These are phyloP conservation scores for Lolium perenne DNA, from an alignment of 176 grass and related monocot species.

Conservation along the genomic window DNA sequence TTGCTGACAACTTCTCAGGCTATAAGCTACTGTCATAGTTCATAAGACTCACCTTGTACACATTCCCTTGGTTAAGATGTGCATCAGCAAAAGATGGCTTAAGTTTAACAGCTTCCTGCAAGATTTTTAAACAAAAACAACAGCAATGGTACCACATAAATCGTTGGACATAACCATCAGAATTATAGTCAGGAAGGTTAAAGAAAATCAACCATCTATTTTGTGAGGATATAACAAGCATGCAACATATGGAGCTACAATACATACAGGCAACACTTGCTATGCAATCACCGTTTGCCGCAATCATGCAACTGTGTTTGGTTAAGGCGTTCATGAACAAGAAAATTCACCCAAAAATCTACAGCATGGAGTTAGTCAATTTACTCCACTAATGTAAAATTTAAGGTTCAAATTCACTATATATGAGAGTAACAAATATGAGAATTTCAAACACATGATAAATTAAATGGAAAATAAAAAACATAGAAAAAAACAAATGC, in stretches of 20 bases:
- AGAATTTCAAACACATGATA: background rate
- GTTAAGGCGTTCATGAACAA: slow-evolving; percentile 7
- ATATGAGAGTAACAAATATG: background rate
- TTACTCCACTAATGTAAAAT: slow-evolving; percentile 9
- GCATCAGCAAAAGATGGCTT: slow-evolving; percentile 96
- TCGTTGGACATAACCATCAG: slow-evolving; percentile 21
- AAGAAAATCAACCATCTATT: slow-evolving; percentile 4
- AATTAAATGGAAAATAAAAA: background rate
- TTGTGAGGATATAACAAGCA: slow-evolving; percentile 17
- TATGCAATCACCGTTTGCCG: background rate
- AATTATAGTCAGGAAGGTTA: background rate
- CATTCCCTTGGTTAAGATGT: slow-evolving; percentile 95
- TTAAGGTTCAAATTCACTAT: background rate
- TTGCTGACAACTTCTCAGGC: background rate
- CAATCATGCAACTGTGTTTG: background rate
- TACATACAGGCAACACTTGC: background rate
- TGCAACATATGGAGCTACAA: background rate
- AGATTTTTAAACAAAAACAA: slow-evolving; percentile 22
- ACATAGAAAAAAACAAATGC: background rate
- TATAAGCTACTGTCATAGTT: slow-evolving; percentile 12
- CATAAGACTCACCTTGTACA: slow-evolving; percentile 78
- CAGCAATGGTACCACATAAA: slow-evolving; percentile 25
- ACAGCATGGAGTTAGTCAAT: background rate
- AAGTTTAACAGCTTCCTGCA: slow-evolving; percentile 96
- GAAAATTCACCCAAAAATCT: background rate